These are phyloP conservation scores for Monosporascus cannonballus DNA, from an alignment of 2,329 filamentous ascomycete species.

Conservation along the genomic window DNA sequence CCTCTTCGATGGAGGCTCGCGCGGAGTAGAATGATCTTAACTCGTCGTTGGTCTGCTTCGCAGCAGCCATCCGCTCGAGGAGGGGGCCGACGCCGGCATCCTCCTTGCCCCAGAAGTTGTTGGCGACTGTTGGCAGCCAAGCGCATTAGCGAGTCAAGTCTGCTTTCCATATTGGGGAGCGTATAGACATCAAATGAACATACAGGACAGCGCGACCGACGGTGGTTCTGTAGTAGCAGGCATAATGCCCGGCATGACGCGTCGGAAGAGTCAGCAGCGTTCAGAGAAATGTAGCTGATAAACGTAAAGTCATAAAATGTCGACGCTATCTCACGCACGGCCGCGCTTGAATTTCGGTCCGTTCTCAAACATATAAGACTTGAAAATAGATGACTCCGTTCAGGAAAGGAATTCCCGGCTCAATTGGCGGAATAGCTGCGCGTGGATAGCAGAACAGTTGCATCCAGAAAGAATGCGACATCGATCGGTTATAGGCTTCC, in stretches of 20 bases:
- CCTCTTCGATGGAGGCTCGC: slow-evolving; percentile 90
- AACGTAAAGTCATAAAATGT: neutral
- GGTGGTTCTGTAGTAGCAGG: slow-evolving; percentile 45
- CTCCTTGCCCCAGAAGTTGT: slow-evolving; percentile 99
- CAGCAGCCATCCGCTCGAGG: slow-evolving; percentile 87
- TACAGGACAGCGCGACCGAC: slow-evolving; percentile 58
- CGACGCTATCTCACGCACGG: neutral
- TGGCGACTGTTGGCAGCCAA: slow-evolving; percentile 61
- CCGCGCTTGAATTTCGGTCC: neutral
- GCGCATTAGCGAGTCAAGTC: slow-evolving; percentile 16
- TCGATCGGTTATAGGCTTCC: neutral
- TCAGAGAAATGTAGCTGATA: neutral
- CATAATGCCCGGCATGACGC: slow-evolving; percentile 3
- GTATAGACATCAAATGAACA: neutral
- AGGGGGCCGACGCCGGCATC: slow-evolving; percentile 91
- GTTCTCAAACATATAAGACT: neutral
- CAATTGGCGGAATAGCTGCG: neutral
- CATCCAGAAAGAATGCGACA: neutral
- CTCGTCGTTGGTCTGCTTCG: slow-evolving; percentile 93
- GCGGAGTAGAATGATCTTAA: slow-evolving; percentile 86
- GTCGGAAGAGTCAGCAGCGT: neutral
- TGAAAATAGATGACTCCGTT: neutral
- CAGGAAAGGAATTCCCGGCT: neutral
- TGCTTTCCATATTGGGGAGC: neutral
- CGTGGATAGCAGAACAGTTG: neutral